Evolutionary conservation across 2,329 filamentous ascomycete genomes (phyloP).

Genomic region (Ascochyta viciae-villosae): DNA sequence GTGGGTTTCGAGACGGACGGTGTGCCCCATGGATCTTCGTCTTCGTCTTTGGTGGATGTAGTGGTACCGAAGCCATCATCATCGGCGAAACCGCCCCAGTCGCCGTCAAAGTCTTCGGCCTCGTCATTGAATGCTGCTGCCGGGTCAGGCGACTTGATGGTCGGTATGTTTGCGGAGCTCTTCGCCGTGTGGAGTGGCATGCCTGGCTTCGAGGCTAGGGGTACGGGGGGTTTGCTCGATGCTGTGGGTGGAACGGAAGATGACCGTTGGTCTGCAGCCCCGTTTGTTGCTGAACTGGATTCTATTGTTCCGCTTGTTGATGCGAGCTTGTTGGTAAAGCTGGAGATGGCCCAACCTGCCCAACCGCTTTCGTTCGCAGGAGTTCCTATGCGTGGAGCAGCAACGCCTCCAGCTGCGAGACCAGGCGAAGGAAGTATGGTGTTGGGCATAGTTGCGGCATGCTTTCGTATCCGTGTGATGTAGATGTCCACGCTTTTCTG

Average conservation of each 20-base stretch:
- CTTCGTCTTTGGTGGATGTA: conserved; percentile 52
- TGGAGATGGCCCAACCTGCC: conserved; percentile 98
- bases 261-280: conserved; percentile 55
- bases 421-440: conserved; percentile 72
- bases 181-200: conserved; percentile 39
- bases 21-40: conserved; percentile 60
- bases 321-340: conserved; percentile 93
- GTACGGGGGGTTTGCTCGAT: conserved; percentile 57
- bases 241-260: conserved; percentile 57
- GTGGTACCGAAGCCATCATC: conserved; percentile 49
- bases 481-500: conserved; percentile 89
- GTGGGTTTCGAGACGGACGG: conserved; percentile 50
- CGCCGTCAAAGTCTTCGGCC: conserved; percentile 69
- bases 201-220: conserved; percentile 54
- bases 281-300: conserved; percentile 48
- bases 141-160: conserved; percentile 49
- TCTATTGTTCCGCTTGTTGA: conserved; percentile 87
- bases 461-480: conserved; percentile 81
- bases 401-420: conserved; percentile 54
- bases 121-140: conserved; percentile 59
- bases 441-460: conserved; percentile 79
- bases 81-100: conserved; percentile 75
- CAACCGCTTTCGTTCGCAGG: conserved; percentile 75
- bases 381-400: conserved; percentile 77
- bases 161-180: conserved; percentile 37